These are phyloP conservation scores for Xerocomus amazonicus DNA, from an alignment of 1,284 basidiomycete genomes.

Conservation along the genomic window DNA sequence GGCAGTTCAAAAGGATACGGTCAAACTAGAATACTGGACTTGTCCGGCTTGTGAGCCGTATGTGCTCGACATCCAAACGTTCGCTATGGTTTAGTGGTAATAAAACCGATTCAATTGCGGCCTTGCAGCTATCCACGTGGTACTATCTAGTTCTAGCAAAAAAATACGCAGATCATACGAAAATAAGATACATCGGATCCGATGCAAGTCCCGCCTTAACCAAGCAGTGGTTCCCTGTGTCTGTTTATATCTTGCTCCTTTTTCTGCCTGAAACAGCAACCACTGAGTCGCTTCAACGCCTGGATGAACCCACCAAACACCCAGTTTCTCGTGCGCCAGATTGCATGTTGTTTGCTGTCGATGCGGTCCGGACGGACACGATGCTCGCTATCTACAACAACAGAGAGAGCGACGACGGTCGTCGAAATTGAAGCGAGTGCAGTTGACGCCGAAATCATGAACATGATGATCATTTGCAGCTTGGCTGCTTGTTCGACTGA, in stretches of 20 bases:
- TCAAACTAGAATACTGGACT: no score
- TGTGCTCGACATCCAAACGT: no score
- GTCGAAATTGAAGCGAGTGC: conserved; percentile 65
- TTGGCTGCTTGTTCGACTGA: conserved; percentile 80
- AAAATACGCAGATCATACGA: no score
- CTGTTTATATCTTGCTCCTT: not conserved
- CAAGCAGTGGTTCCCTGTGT: conserved; percentile 10
- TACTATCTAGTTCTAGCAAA: no score
- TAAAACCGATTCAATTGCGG: no score
- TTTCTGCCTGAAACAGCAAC: conserved; percentile 13
- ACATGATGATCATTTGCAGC: conserved; percentile 88
- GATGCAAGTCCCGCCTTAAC: conserved; percentile 4
- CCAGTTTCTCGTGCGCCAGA: conserved; percentile 44
- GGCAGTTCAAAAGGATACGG: no score
- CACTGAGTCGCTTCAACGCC: conserved; percentile 8
- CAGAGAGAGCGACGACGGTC: conserved; percentile 55
- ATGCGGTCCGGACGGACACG: conserved; percentile 70
- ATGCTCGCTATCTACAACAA: conserved; percentile 66
- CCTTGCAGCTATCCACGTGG: no score
- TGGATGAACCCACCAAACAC: conserved; percentile 17
- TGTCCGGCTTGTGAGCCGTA: no score
- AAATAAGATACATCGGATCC: conserved; percentile 9
- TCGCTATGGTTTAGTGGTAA: no score
- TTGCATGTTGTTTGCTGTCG: conserved; percentile 44
- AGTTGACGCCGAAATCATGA: conserved; percentile 80